Base-by-base conservation (phyloP, 495 filamentous ascomycete species). In the Xylaria acuta region DNA sequence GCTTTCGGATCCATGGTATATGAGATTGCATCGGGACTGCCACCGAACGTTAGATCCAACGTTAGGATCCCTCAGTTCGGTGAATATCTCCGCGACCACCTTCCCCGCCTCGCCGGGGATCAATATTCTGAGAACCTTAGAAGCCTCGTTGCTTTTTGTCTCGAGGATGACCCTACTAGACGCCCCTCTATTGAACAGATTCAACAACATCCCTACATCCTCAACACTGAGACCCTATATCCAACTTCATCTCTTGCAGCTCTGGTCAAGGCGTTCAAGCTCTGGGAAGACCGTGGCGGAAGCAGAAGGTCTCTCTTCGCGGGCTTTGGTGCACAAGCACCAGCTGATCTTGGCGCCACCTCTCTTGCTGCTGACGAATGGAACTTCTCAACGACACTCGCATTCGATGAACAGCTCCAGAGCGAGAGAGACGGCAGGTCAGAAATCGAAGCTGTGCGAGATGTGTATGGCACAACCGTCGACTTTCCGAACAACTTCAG, bases 381-480 rank as follows among this genome's bases (percentile, higher is more conserved):
- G 94, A 97, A 95, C 75, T 97, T 97, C 76, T 94, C 92, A 77
- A 94, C 92, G 0, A 96, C 93, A 0, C 91, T 93, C 68, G 92
- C 90, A 12, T 97, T 97, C 78, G 92, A 97, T 76, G 86, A 90
- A 69, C 81, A 86, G 65, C 84, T 88, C 45, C 82, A 80, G 45
- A 77, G 83, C 56, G 80, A 82, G 74, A 77, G 83, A 14, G 77
- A 79, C 34, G 76, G 74, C 14, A 71, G 32, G 20, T 73, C 71
- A 12, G 75, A 76, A 38, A 72, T 70, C 7, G 82, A 86, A 71
- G 82, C 86, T 40, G 80, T 88, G 25, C 80, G 79, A 71, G 84
- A 89, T 71, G 86, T 84, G 22, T 86, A 88, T 76, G 86, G 86
- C 20, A 80, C 80, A 0, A 80, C 83, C 53, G 82, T 87, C 32